phyloP scores from a whole-genome alignment of 768 basidiomycete species.

The Termitomyces sp. region DNA sequence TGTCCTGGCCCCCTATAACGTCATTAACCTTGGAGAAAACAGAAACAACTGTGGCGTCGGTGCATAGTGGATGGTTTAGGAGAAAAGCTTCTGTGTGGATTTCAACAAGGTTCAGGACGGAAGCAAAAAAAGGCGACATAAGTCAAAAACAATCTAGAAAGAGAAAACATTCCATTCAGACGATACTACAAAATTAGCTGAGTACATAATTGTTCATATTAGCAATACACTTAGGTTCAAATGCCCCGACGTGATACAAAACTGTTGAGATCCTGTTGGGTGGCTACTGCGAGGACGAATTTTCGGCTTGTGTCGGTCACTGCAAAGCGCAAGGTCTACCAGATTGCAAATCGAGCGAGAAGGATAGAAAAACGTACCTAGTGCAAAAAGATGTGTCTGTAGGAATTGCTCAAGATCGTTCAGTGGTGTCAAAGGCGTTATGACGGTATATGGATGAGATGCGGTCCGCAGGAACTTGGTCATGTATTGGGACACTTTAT shows the following conservation, averaged over 20 bases:
- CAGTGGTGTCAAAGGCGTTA: conserved; percentile 79
- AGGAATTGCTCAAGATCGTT: conserved; percentile 83
- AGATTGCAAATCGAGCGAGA: not conserved
- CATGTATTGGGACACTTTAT: conserved; percentile 71
- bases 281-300: conserved; percentile 82
- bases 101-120: not conserved
- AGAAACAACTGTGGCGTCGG: conserved; percentile 3
- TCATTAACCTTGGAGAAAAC: not conserved
- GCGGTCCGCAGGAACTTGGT: conserved; percentile 68
- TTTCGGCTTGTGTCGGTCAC: conserved; percentile 83
- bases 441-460: conserved; percentile 69
- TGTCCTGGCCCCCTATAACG: not conserved
- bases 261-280: conserved; percentile 69
- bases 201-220: not conserved
- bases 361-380: conserved; percentile 45
- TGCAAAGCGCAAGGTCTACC: conserved; percentile 27
- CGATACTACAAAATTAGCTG: not conserved
- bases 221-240: conserved; percentile 16
- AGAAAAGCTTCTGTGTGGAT: not conserved
- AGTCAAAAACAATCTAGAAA: not conserved
- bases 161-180: not conserved
- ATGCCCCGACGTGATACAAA: conserved; percentile 54
- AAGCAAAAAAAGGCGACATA: not conserved
- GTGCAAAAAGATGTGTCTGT: conserved; percentile 66
- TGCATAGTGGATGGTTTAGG: not conserved